phyloP scores from a whole-genome alignment of 768 basidiomycete species.

The Mrakia gelida region DNA sequence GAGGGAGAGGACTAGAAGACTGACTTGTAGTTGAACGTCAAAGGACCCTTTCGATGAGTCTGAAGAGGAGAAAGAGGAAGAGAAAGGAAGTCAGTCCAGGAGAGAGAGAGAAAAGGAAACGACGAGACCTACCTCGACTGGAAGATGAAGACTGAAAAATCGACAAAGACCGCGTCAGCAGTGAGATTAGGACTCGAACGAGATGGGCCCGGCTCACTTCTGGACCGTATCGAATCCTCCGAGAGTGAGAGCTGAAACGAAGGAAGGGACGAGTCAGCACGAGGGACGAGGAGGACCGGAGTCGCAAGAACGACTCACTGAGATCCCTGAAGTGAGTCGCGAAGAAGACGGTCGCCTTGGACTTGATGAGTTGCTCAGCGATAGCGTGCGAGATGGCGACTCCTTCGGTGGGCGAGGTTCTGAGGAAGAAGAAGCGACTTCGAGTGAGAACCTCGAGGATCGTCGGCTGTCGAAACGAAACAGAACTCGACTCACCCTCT shows the following conservation, averaged over 20 bases:
- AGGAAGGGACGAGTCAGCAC: not conserved
- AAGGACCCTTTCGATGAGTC: not conserved
- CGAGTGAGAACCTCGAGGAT: not conserved
- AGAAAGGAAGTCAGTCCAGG: not conserved
- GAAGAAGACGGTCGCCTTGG: slow-evolving; percentile 84
- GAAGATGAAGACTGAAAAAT: slow-evolving; percentile 17
- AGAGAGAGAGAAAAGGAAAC: not conserved
- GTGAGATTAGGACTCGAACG: not conserved
- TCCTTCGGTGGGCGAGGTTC: slow-evolving; percentile 74
- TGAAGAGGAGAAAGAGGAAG: not conserved
- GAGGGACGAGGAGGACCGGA: not conserved
- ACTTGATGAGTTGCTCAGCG: slow-evolving; percentile 53
- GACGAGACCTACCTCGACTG: slow-evolving; percentile 9
- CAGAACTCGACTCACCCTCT: slow-evolving; percentile 19
- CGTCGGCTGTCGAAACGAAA: not conserved
- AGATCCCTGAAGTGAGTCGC: slow-evolving; percentile 85
- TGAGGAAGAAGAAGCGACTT: slow-evolving; percentile 47
- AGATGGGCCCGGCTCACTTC: not conserved
- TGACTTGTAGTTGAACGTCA: slow-evolving; percentile 9
- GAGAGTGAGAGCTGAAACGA: slow-evolving; percentile 2
- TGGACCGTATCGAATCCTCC: slow-evolving; percentile 3
- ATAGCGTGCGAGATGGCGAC: slow-evolving; percentile 47
- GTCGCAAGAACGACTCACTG: slow-evolving; percentile 55
- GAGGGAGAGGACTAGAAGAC: not conserved
- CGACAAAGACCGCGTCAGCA: not conserved